These are phyloP conservation scores for Pezicula carpinea DNA, from an alignment of 2,329 filamentous ascomycete species.

Conservation along the genomic window DNA sequence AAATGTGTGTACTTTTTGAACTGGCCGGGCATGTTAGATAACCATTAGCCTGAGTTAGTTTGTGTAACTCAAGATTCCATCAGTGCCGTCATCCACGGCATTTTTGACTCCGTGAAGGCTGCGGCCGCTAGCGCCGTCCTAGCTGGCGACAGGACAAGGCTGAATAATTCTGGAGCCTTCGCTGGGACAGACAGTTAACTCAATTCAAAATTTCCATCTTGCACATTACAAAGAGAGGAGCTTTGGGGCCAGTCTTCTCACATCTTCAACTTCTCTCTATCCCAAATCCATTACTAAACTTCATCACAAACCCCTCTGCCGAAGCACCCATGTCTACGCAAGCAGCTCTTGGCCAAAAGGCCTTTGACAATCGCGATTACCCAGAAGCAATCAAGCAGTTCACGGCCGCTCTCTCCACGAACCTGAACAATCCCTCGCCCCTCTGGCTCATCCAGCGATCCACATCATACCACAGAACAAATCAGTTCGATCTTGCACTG, in stretches of 20 bases:
- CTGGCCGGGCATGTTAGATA: too few species aligned
- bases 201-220: too few species aligned
- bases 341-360: constrained; percentile 48
- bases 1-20: too few species aligned
- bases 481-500: constrained; percentile 59
- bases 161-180: constrained; percentile 1
- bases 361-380: constrained; percentile 61
- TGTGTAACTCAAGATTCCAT: too few species aligned
- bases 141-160: constrained; percentile 5
- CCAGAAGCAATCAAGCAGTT: constrained; percentile 63
- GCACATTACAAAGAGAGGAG: too few species aligned
- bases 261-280: too few species aligned
- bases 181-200: too few species aligned
- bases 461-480: constrained; percentile 66
- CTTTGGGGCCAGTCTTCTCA: too few species aligned
- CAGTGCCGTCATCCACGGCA: too few species aligned
- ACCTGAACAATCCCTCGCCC: constrained; percentile 61
- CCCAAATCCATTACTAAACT: neutral
- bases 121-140: too few species aligned
- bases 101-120: too few species aligned
- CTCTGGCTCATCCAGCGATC: constrained; percentile 79
- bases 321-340: constrained; percentile 44
- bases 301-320: neutral
- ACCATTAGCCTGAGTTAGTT: too few species aligned
- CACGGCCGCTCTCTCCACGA: constrained; percentile 57